phyloP scores from a whole-genome alignment of 805 yeast genomes.

The Saccharomycopsis fibuligera region DNA sequence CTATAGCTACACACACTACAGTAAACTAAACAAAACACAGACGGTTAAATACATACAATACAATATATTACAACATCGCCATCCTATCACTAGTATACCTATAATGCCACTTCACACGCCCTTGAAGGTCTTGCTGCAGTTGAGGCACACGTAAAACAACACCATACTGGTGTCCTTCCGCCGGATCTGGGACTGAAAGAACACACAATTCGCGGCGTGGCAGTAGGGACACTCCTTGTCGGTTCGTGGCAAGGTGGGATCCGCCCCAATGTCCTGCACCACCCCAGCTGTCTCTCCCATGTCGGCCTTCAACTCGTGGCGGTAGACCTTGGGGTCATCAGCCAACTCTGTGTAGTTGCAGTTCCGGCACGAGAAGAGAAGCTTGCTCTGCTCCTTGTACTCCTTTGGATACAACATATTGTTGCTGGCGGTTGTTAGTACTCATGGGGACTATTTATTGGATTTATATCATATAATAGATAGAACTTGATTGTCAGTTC shows the following conservation, averaged over 20 bases:
- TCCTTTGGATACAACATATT: conserved; percentile 97
- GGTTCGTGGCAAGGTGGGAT: conserved; percentile 96
- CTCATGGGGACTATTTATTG: neutral
- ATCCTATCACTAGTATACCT: too few relatives aligned
- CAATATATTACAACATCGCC: too few relatives aligned
- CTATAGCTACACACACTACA: too few relatives aligned
- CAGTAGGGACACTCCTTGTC: conserved; percentile 92
- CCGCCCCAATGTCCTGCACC: conserved; percentile 48
- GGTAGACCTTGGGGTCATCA: conserved; percentile 76
- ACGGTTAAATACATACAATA: too few relatives aligned
- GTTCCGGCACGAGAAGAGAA: conserved; percentile 89
- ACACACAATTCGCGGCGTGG: conserved; percentile 83
- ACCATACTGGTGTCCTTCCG: conserved; percentile 95
- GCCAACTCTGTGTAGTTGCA: conserved; percentile 93
- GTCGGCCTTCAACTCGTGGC: conserved; percentile 87
- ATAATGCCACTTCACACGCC: conserved; percentile 8
- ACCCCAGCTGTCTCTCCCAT: conserved; percentile 43
- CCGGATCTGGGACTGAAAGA: conserved; percentile 94
- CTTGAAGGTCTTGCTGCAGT: conserved; percentile 37
- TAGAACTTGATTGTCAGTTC: neutral
- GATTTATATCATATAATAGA: neutral
- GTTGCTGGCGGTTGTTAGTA: conserved; percentile 44
- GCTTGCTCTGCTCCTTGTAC: conserved; percentile 64
- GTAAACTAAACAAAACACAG: too few relatives aligned
- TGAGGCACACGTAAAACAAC: conserved; percentile 83